Percentiles rank a stretch among this genome's conserved stretches.
These are phyloP conservation scores for Macrophomina tecta DNA, from an alignment of 2,329 filamentous ascomycete species.

Conservation along the genomic window DNA sequence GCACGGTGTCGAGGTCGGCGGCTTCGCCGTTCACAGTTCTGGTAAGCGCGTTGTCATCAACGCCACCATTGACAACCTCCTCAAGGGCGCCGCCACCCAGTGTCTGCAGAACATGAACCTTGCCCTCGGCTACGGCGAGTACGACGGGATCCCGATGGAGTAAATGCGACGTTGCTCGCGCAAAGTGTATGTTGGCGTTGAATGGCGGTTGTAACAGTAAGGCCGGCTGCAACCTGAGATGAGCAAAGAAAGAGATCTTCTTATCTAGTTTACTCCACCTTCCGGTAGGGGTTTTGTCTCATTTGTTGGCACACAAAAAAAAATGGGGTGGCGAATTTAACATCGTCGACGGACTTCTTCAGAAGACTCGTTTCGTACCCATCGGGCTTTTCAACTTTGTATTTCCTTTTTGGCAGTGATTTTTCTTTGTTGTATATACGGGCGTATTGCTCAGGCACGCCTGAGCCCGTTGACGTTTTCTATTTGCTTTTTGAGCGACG, in stretches of 20 bases:
- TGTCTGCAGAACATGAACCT: conserved; percentile 97
- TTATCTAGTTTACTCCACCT: background rate
- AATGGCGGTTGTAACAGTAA: conserved; percentile 6
- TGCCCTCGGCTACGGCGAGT: conserved; percentile 85
- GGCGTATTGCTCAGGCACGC: conserved; percentile 4
- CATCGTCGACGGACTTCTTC: background rate
- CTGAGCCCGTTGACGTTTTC: background rate
- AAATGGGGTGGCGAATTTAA: background rate
- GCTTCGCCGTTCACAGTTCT: conserved; percentile 87
- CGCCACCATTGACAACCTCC: conserved; percentile 89
- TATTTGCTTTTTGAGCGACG: background rate
- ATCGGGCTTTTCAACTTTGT: background rate
- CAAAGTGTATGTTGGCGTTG: background rate
- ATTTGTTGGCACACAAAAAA: conserved; percentile 16
- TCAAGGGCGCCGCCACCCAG: conserved; percentile 92
- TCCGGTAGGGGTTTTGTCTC: background rate
- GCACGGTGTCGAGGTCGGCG: conserved; percentile 92
- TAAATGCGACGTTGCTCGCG: background rate
- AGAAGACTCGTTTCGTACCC: background rate
- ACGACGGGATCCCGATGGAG: conserved; percentile 75
- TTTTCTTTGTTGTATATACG: conserved; percentile 8
- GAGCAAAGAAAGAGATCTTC: background rate
- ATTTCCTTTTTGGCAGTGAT: background rate
- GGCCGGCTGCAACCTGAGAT: background rate
- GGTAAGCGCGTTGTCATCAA: conserved; percentile 95